Conservation (phyloP, 208 protist genomes). For the Crithidia bombi region DNA sequence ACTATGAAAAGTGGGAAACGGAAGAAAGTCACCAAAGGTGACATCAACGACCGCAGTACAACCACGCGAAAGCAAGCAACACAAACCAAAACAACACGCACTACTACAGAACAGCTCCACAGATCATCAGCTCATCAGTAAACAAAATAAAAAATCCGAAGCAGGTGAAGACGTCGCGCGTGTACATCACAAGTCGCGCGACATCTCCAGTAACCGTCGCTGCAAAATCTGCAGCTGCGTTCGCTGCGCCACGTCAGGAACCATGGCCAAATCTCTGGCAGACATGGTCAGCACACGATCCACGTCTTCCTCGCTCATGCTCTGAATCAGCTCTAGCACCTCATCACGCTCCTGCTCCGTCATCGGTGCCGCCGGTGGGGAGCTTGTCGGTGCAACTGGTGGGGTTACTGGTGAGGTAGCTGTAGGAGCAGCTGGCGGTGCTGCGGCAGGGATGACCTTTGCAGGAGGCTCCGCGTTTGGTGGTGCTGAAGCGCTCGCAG, state of each 20-base stretch:
- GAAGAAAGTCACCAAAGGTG: too few relatives aligned
- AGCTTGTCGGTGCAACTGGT: neutral
- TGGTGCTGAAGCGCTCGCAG: neutral
- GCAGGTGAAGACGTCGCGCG: too few relatives aligned
- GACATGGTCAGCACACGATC: conserved; percentile 74
- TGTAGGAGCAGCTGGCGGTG: neutral
- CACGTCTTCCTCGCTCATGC: conserved; percentile 82
- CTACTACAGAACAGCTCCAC: too few relatives aligned
- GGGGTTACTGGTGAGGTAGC: neutral
- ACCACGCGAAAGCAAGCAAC: too few relatives aligned
- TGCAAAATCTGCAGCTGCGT: conserved; percentile 73
- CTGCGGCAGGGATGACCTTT: neutral
- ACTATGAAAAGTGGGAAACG: too few relatives aligned
- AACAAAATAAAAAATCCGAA: too few relatives aligned
- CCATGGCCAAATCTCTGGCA: conserved; percentile 60
- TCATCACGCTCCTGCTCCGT: conserved; percentile 65
- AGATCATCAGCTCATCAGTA: too few relatives aligned
- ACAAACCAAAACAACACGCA: too few relatives aligned
- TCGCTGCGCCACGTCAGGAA: conserved; percentile 63
- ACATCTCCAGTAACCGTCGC: conserved; percentile 70
- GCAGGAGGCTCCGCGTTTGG: neutral
- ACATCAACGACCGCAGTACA: too few relatives aligned
- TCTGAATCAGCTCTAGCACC: conserved; percentile 73
- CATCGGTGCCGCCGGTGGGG: conserved; percentile 7
- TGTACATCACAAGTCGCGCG: conserved; percentile 40